Conservation (phyloP, 495 filamentous ascomycete genomes). For the Penicillium bialowiezense region DNA sequence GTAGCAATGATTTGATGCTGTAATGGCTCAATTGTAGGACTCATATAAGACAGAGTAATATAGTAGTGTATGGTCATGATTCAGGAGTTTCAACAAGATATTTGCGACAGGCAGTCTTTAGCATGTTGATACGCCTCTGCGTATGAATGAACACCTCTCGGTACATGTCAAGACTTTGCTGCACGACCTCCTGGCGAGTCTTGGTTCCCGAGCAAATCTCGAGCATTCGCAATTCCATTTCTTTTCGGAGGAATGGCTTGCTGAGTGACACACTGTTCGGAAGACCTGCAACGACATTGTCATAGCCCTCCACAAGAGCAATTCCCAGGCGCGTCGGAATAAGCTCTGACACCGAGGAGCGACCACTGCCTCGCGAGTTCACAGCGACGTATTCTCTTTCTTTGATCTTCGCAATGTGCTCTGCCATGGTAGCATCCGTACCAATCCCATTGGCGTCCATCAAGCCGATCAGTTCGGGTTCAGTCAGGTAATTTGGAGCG, state of each 20-base stretch:
- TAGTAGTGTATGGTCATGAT: conserved; percentile 3
- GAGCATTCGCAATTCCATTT: conserved; percentile 95
- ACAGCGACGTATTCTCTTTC: conserved; percentile 78
- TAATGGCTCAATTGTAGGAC: too few species aligned
- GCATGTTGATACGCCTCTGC: conserved; percentile 64
- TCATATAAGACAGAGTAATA: not conserved
- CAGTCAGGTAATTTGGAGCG: conserved; percentile 82
- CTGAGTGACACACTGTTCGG: conserved; percentile 74
- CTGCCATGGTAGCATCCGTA: conserved; percentile 98
- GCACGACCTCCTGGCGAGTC: conserved; percentile 68
- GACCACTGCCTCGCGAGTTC: conserved; percentile 51
- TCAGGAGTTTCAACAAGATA: conserved; percentile 40
- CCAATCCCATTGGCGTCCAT: conserved; percentile 99
- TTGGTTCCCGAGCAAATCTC: conserved; percentile 88
- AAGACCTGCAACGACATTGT: conserved; percentile 71
- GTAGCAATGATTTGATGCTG: too few species aligned
- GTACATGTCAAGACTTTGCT: conserved; percentile 80
- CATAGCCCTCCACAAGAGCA: conserved; percentile 89
- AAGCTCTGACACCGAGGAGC: conserved; percentile 71
- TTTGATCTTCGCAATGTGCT: conserved; percentile 95
- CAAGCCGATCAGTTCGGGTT: conserved; percentile 92
- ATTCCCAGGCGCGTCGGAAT: conserved; percentile 88
- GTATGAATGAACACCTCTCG: conserved; percentile 78
- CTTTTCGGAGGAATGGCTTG: conserved; percentile 96
- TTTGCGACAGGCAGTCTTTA: conserved; percentile 60